phyloP scores from a whole-genome alignment of 352 stramenopile species.

The Detonula confervacea region DNA sequence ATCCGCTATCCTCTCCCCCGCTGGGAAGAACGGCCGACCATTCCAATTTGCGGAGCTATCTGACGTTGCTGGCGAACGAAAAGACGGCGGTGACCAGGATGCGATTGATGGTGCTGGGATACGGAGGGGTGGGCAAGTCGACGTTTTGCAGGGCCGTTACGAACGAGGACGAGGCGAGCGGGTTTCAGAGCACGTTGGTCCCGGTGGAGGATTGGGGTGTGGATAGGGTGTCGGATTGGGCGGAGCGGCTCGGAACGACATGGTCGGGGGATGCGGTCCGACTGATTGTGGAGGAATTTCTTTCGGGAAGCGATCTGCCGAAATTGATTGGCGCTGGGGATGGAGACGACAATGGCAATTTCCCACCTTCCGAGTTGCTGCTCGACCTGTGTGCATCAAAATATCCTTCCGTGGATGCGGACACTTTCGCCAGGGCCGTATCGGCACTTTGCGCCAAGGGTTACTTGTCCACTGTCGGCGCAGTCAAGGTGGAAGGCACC shows the following conservation, averaged over 20 bases:
- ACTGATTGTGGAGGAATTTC: slow-evolving; percentile 15
- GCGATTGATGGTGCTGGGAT: slow-evolving; percentile 33
- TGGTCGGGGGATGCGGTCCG: slow-evolving; percentile 26
- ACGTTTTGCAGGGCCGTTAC: slow-evolving; percentile 40
- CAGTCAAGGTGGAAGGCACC: slow-evolving; percentile 32
- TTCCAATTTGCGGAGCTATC: slow-evolving; percentile 29
- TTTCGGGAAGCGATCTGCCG: slow-evolving; percentile 30
- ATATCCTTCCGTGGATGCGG: slow-evolving; percentile 30
- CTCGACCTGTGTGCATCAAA: slow-evolving; percentile 17
- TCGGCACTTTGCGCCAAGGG: slow-evolving; percentile 30
- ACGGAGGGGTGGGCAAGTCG: slow-evolving; percentile 30
- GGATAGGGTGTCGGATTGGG: slow-evolving; percentile 28
- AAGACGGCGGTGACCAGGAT: slow-evolving; percentile 38
- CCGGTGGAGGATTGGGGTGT: slow-evolving; percentile 25
- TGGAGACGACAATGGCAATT: background rate
- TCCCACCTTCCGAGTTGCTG: slow-evolving; percentile 1
- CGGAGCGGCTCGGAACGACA: slow-evolving; percentile 20
- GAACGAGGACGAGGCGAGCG: background rate
- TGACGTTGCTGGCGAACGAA: slow-evolving; percentile 30
- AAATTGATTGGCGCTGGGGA: slow-evolving; percentile 6
- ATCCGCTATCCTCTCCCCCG: slow-evolving; percentile 44
- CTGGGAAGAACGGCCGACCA: slow-evolving; percentile 29
- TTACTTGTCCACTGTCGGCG: slow-evolving; percentile 41
- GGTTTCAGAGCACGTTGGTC: slow-evolving; percentile 25
- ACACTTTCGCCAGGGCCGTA: slow-evolving; percentile 23